Conservation (phyloP, 2,329 filamentous ascomycete species). For the Bretziella fagacearum region DNA sequence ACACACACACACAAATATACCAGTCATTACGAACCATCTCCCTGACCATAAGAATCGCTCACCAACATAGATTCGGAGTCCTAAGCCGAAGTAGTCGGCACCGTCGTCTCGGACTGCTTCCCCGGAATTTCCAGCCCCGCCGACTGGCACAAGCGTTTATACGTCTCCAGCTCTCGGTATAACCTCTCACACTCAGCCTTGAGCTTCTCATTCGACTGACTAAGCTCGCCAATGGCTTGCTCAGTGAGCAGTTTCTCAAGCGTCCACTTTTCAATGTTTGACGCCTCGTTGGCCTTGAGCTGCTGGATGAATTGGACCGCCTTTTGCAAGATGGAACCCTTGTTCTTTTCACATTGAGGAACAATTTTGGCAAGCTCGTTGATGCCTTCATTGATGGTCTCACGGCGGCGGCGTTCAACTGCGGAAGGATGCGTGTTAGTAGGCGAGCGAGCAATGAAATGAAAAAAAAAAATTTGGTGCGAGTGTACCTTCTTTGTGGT, state of each 20-base stretch:
- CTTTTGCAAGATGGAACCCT: constrained; percentile 85
- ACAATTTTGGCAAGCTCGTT: constrained; percentile 97
- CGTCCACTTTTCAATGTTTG: constrained; percentile 90
- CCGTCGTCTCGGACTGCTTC: constrained; percentile 10
- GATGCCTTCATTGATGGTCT: constrained; percentile 98
- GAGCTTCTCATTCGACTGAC: constrained; percentile 70
- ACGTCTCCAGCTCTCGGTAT: constrained; percentile 61
- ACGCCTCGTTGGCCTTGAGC: constrained; percentile 81
- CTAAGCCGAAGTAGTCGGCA: constrained; percentile 1
- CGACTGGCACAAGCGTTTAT: constrained; percentile 53
- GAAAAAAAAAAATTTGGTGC: background rate
- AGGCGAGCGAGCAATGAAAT: constrained; percentile 5
- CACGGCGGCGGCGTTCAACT: constrained; percentile 92
- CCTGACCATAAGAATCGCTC: no score
- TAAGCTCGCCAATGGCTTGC: constrained; percentile 77
- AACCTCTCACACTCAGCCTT: constrained; percentile 64
- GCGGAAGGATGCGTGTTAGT: constrained; percentile 17
- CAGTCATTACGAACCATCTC: no score
- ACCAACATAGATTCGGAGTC: background rate
- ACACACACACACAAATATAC: no score
- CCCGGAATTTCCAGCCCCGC: constrained; percentile 31
- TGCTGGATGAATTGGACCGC: constrained; percentile 90
- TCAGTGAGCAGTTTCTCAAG: constrained; percentile 79
- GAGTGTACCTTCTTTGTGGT: constrained; percentile 82
- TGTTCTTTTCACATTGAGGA: constrained; percentile 96